phyloP scores from a whole-genome alignment of 352 stramenopile species.

The Phytophthora kernoviae region DNA sequence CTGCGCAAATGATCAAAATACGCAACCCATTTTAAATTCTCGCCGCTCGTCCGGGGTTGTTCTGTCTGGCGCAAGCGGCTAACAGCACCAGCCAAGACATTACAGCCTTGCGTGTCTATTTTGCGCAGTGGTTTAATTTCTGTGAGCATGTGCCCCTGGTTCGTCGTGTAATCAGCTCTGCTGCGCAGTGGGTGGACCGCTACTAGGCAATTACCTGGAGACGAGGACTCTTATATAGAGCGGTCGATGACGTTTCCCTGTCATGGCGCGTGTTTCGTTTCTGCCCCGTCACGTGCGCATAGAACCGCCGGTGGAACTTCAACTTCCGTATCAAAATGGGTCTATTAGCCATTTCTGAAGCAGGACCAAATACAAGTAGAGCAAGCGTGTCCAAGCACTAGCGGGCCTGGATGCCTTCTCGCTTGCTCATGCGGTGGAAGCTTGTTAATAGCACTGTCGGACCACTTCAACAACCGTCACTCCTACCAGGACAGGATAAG shows the following conservation, averaged over 20 bases:
- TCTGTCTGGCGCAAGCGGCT: not conserved
- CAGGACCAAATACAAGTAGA: not conserved
- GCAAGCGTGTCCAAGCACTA: too few relatives aligned
- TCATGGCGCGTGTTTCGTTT: conserved; percentile 19
- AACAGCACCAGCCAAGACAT: not conserved
- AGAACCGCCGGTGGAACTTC: conserved; percentile 11
- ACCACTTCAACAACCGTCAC: not conserved
- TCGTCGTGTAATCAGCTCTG: not conserved
- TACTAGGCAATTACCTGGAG: not conserved
- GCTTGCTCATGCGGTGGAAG: too few relatives aligned
- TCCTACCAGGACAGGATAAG: not conserved
- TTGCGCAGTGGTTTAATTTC: not conserved
- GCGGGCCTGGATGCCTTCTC: too few relatives aligned
- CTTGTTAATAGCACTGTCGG: too few relatives aligned
- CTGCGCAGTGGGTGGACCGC: not conserved
- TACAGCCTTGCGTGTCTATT: not conserved
- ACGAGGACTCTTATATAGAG: not conserved
- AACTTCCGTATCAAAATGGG: conserved; percentile 6
- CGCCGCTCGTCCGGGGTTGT: not conserved
- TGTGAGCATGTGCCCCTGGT: not conserved
- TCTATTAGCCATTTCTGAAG: too few relatives aligned
- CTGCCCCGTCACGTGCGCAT: conserved; percentile 12
- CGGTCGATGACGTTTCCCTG: conserved; percentile 12
- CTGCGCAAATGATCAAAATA: not conserved
- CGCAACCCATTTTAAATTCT: not conserved